Evolutionary conservation across 139 green algal genomes (phyloP), one percentile per base, ranked within the genome.

Genomic region (Desmodesmus armatus): DNA sequence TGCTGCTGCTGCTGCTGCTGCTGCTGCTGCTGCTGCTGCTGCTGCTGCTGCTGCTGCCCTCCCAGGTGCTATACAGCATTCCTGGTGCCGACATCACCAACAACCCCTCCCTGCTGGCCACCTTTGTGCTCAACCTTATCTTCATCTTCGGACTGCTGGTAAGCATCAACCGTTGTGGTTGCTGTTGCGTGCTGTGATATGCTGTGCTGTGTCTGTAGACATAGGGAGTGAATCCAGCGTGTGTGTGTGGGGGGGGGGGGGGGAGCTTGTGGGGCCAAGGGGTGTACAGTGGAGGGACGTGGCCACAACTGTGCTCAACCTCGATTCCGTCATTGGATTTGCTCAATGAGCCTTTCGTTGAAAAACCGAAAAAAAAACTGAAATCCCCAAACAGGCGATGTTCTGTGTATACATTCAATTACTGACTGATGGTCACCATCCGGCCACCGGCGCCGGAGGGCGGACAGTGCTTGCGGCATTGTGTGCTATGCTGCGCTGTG

Each of bases 111-210:
- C 29, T 41, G 5, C 41, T 75, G 41, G 63, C 37, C 15, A 84
- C 78, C 62, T 23, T 76, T 9, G 60, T 84, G 60, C 78, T 84
- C 43, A 84, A 84, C 62, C 3, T 77, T 41, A 84, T 84, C 33
- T 84, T 84, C 78, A 47, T 84, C 0, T 84, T 84, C 67, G 78
- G 78, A 70, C 43, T 84, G 39, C 62, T 84, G 78, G 78, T 84
- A 21, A 51, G 76, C n/a, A n/a, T n/a, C 15, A 5, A 5, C 60
- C 35, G 60, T n/a, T 70, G 60, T n/a, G 7, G 60, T n/a, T 19
- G 9, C 60, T 70, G 60, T 19, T 70, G 60, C 60, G 27, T 70
- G 60, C 35, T 19, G 9, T n/a, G 31, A n/a, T n/a, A 39, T 5
- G 53, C 53, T 17, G 6, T 70, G 60, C 9, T 39, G 60, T n/a